Base-by-base conservation (phyloP, 192 early-diverging fungal species). In the Chytriomyces sp. region DNA sequence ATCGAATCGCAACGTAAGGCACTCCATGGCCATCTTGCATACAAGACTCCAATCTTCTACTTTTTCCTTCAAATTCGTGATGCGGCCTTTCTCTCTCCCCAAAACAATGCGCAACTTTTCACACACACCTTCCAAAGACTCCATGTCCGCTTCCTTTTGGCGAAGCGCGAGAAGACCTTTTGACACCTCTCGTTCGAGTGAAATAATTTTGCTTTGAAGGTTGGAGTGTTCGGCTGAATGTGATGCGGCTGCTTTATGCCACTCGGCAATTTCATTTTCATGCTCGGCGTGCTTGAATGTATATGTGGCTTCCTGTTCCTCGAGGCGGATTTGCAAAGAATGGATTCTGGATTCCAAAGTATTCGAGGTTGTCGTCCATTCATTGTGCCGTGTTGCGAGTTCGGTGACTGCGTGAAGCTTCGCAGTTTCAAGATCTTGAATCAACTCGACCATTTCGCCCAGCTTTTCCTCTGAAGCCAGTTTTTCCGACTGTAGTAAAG, bases 11-110 rank as follows among this genome's bases (percentile, higher is more conserved):
- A 26, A 45, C 24, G 64, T 43, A n/a, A 80, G 44, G 63, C 75
- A 69, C 49, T 82, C 82, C 28, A 82, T 64, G 4, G 72, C 63
- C 62, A 82, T 62, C 20, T 79, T 72, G 44, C 65, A 79, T 3
- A 82, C 78, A 43, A 82, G 62, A 0, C 20, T 20, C 82, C 75
- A 78, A 43, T 82, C 82, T 44, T 82, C 78, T 1, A 77, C 26
- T 50, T 77, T 75, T 50, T 79, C 78, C 23, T 69, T 69, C 44
- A 72, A 23, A n/a, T 59, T 53, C n/a, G 24, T 13, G 20, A 72
- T 46, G 2, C 45, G 6, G 13, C 69, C 67, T 60, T 48, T 72
- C 46, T 71, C 57, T 7, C 48, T n/a, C 28, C 62, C 69, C 7
- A 47, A 8, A 28, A 61, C 10, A 18, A 57, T 24, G 20, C 46